Evolutionary conservation across 768 basidiomycete species (phyloP).

Genomic region (Phlebiopsis flavidoalba): DNA sequence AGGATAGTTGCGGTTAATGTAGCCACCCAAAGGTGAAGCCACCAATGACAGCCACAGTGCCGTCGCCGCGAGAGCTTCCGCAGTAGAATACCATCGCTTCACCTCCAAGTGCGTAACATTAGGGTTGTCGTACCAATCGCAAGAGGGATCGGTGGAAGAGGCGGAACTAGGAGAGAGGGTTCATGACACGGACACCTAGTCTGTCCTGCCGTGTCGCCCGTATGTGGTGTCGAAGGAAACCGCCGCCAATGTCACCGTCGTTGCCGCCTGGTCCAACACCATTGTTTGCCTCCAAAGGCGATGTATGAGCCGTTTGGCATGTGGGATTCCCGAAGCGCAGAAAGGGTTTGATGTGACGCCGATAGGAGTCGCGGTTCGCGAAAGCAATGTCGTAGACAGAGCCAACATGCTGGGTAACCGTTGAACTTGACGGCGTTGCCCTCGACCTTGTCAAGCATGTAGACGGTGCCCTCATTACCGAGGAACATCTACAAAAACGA

Average conservation of each 20-base stretch:
- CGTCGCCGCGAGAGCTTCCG: conserved; percentile 72
- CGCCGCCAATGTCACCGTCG: conserved; percentile 45
- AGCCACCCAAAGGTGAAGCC: conserved; percentile 75
- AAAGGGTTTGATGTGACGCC: conserved; percentile 71
- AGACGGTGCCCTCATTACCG: conserved; percentile 74
- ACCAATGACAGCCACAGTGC: conserved; percentile 75
- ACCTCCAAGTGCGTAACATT: conserved; percentile 59
- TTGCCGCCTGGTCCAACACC: conserved; percentile 65
- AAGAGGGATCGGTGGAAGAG: conserved; percentile 30
- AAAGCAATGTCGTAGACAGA: conserved; percentile 65
- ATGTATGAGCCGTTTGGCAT: conserved; percentile 73
- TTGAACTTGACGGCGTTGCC: conserved; percentile 61
- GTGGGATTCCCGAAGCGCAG: conserved; percentile 80
- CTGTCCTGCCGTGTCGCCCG: conserved; percentile 75
- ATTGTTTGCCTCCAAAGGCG: conserved; percentile 74
- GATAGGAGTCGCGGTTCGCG: conserved; percentile 60
- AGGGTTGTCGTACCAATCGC: conserved; percentile 72
- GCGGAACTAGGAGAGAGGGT: conserved; percentile 52
- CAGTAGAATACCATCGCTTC: conserved; percentile 74
- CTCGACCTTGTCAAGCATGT: conserved; percentile 88
- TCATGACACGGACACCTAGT: conserved; percentile 76
- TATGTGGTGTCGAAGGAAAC: conserved; percentile 63
- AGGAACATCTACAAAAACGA: conserved; percentile 59
- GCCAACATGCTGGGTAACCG: conserved; percentile 72
- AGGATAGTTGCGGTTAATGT: conserved; percentile 71